These are phyloP conservation scores for Pyrenophora tritici-repentis DNA, from an alignment of 2,329 filamentous ascomycete species.

Conservation along the genomic window DNA sequence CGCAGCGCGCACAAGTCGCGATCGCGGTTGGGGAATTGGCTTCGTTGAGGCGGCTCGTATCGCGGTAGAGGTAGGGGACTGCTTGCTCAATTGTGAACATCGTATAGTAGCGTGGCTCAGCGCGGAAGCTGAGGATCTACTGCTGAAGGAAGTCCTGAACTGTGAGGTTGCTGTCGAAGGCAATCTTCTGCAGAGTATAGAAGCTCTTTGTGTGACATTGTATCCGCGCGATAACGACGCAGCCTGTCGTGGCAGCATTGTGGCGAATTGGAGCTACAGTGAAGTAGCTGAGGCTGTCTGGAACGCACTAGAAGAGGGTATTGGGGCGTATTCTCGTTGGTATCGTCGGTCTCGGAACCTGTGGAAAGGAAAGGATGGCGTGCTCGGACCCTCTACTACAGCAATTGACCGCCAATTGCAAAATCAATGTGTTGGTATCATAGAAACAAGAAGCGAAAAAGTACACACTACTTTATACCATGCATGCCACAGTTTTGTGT, in stretches of 20 bases:
- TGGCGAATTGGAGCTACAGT: constrained; percentile 9
- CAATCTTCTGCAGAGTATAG: constrained; percentile 17
- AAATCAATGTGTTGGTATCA: constrained; percentile 1
- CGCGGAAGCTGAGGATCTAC: constrained; percentile 23
- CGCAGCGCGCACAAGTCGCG: constrained; percentile 57
- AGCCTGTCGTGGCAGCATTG: constrained; percentile 40
- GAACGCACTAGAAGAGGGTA: no score
- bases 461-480: constrained; percentile 1
- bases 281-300: constrained; percentile 8
- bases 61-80: constrained; percentile 17
- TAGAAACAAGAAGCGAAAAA: not conserved
- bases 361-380: not conserved
- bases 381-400: not conserved
- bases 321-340: no score
- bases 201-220: constrained; percentile 24
- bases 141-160: constrained; percentile 35
- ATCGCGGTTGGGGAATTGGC: constrained; percentile 37
- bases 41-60: constrained; percentile 38
- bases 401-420: constrained; percentile 17
- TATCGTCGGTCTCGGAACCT: no score
- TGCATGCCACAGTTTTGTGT: not conserved
- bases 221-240: constrained; percentile 36
- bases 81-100: constrained; percentile 23
- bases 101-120: constrained; percentile 31
- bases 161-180: constrained; percentile 19